Evolutionary conservation across 2,329 filamentous ascomycete species (phyloP).

Genomic region (Phialophora chinensis): DNA sequence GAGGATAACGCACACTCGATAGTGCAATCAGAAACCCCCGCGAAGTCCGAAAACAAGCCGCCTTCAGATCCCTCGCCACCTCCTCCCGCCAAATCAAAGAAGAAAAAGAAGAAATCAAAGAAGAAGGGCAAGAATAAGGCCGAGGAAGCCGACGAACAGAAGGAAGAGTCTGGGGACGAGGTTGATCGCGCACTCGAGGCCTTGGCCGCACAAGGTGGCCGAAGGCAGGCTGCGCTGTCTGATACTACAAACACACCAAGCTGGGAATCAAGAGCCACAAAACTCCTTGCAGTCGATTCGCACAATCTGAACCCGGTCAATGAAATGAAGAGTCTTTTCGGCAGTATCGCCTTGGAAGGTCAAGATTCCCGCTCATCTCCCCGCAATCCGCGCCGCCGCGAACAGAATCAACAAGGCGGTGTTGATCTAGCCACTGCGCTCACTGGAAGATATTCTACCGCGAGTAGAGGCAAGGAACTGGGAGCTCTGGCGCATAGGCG

Average conservation of each 20-base stretch:
- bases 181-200: constrained; percentile 69
- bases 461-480: constrained; percentile 67
- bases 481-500: constrained; percentile 73
- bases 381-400: constrained; percentile 56
- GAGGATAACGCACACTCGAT: constrained; percentile 41
- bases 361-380: constrained; percentile 59
- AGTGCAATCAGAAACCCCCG: constrained; percentile 31
- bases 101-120: constrained; percentile 64
- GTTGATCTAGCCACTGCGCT: constrained; percentile 62
- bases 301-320: constrained; percentile 83
- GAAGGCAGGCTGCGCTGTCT: constrained; percentile 33
- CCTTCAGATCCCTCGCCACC: constrained; percentile 17
- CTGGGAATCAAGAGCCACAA: constrained; percentile 55
- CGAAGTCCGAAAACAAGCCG: constrained; percentile 37
- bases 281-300: constrained; percentile 67
- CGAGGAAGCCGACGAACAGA: constrained; percentile 34
- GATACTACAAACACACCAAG: constrained; percentile 40
- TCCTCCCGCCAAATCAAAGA: constrained; percentile 41
- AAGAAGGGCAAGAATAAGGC: constrained; percentile 53
- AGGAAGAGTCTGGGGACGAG: constrained; percentile 60
- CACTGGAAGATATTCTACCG: constrained; percentile 58
- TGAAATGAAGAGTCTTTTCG: constrained; percentile 84
- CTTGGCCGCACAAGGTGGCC: constrained; percentile 55
- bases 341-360: constrained; percentile 66
- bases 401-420: constrained; percentile 61